Evolutionary conservation across 495 filamentous ascomycete genomes (phyloP), one percentile per base, ranked within the genome.

Genomic region (Xylaria venustula): DNA sequence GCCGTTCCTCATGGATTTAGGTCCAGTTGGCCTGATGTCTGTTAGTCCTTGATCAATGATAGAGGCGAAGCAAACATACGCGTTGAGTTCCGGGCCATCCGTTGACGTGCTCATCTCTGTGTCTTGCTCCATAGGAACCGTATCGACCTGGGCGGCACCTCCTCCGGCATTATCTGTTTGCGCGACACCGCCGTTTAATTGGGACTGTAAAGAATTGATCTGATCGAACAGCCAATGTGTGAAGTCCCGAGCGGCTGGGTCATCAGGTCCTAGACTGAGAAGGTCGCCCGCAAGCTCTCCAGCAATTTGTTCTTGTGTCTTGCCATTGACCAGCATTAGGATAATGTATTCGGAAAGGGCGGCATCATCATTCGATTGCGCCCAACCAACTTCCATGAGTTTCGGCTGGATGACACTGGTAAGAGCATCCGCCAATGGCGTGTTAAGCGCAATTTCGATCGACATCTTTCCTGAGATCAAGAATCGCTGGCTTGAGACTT

Each of bases 311-410:
- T 91, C 85, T 70, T 94, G 87, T 7, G 88, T 90, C 75, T 96
- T 97, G 58, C 92, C 90, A 72, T 97, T 97, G 58, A 88, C 90
- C 28, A 98, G 83, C 93, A 97, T 98, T 54, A 97, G 82, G 46
- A 97, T 89, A 62, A 98, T 93, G 72, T 97, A 98, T 75, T 98
- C 94, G 42, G 91, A 88, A 58, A 98, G 81, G 12, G 92, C 89
- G 67, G 91, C 93, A 69, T 93, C 90, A 62, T 83, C 81, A 58
- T 86, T 88, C 42, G 88, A 89, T 45, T 87, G 85, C 44, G 85
- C 90, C 94, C 93, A 97, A 58, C 92, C 92, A 58, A 93, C 88
- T 73, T 98, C 93, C n/a, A 92, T 86, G 65, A 98, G 77, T 75
- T 97, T 97, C n/a, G 90, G 88, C 72, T 93, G 90, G 52, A 97